Evolutionary conservation across 495 filamentous ascomycete species (phyloP).

Genomic region (Penicillium subrubescens): DNA sequence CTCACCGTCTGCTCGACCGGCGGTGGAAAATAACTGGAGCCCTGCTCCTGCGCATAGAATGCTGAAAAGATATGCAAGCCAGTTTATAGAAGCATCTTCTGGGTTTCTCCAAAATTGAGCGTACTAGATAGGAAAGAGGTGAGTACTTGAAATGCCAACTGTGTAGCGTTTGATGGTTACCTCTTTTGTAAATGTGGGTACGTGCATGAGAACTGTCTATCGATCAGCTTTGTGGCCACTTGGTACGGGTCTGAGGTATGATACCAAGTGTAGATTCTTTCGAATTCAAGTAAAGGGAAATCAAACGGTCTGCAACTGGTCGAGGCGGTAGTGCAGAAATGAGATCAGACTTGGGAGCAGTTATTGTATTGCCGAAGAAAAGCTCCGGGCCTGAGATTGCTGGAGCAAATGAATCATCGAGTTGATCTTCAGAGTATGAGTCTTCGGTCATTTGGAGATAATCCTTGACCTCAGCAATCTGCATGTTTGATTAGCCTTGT

Average conservation of each 20-base stretch:
- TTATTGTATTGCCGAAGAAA: slow-evolving; percentile 32
- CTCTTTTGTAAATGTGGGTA: slow-evolving; percentile 38
- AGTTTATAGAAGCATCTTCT: slow-evolving; percentile 14
- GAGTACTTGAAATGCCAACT: not conserved
- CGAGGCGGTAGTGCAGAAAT: slow-evolving; percentile 33
- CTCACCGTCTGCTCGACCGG: slow-evolving; percentile 19
- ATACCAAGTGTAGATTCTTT: slow-evolving; percentile 36
- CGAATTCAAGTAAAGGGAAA: slow-evolving; percentile 39
- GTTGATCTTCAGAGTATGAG: slow-evolving; percentile 21
- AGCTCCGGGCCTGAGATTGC: slow-evolving; percentile 30
- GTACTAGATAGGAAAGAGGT: slow-evolving; percentile 17
- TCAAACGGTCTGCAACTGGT: slow-evolving; percentile 31
- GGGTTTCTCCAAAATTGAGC: slow-evolving; percentile 26
- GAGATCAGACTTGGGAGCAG: slow-evolving; percentile 27
- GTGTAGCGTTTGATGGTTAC: slow-evolving; percentile 4
- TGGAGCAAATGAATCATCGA: slow-evolving; percentile 8
- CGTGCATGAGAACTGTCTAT: slow-evolving; percentile 37
- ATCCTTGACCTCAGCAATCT: slow-evolving; percentile 30
- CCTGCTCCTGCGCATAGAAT: slow-evolving; percentile 18
- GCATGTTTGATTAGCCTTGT: not conserved
- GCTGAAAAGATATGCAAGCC: slow-evolving; percentile 19
- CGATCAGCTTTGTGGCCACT: not conserved
- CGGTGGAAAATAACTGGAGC: slow-evolving; percentile 19
- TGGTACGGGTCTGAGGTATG: not conserved
- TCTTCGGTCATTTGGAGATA: slow-evolving; percentile 28